Conservation (phyloP, 225 moss, liverwort and hornwort species). For the Physcomitrium patens region DNA sequence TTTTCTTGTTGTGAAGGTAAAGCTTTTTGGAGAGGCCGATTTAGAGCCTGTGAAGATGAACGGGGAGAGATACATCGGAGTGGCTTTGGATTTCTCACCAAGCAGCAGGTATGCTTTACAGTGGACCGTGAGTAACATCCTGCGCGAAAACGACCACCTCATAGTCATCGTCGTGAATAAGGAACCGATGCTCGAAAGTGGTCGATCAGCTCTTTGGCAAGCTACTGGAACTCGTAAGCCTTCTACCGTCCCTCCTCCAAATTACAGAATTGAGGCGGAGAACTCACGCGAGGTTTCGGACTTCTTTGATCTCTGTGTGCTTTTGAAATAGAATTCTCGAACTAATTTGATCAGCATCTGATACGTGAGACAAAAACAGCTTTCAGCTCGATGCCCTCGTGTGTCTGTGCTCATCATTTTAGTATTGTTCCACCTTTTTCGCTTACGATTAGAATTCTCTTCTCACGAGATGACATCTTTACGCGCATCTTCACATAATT, state of each 20-base stretch:
- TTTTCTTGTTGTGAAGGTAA: constrained; percentile 32
- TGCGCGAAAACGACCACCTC: constrained; percentile 63
- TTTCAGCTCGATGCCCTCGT: too few species aligned
- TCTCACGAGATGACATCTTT: too few species aligned
- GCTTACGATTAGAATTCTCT: too few species aligned
- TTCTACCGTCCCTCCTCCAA: neutral
- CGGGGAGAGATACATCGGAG: constrained; percentile 55
- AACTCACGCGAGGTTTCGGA: neutral
- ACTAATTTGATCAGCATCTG: too few species aligned
- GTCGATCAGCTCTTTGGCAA: constrained; percentile 53
- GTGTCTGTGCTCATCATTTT: too few species aligned
- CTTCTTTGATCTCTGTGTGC: too few species aligned
- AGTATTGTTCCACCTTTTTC: too few species aligned
- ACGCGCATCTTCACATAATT: too few species aligned
- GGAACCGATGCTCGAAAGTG: constrained; percentile 48
- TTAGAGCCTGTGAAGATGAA: constrained; percentile 35
- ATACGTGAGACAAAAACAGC: too few species aligned
- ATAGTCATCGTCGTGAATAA: constrained; percentile 63
- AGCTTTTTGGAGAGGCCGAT: constrained; percentile 20
- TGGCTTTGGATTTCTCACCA: constrained; percentile 71
- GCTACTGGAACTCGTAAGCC: constrained; percentile 65
- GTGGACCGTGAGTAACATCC: constrained; percentile 68
- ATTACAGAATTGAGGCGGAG: neutral
- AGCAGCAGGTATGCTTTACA: constrained; percentile 70
- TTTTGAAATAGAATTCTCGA: neutral